phyloP scores from a whole-genome alignment of 108 stramenopile species.

The Cyclotella choctawhatcheeana region DNA sequence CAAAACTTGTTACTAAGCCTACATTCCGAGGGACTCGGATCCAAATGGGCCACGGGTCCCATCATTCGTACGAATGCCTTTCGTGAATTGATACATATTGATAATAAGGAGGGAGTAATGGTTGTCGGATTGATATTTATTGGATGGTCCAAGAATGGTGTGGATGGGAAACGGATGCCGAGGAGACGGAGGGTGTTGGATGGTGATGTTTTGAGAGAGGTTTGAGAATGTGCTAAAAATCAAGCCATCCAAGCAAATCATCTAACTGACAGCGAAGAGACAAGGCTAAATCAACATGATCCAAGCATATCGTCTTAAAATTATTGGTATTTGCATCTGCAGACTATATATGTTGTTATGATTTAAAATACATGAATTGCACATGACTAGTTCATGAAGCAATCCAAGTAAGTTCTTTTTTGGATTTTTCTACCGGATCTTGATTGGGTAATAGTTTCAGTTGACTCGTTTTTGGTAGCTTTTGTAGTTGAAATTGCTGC shows the following conservation, averaged over 20 bases:
- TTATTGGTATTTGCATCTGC: too few species aligned
- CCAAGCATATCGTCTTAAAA: too few species aligned
- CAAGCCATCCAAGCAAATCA: too few species aligned
- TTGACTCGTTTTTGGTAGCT: neutral
- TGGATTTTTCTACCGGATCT: constrained; percentile 5
- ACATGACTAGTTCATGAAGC: neutral
- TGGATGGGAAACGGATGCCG: constrained; percentile 32
- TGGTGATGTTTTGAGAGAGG: constrained; percentile 47
- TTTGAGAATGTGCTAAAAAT: too few species aligned
- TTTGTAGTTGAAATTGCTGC: neutral
- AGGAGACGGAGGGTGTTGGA: constrained; percentile 24
- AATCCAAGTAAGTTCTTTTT: constrained; percentile 1
- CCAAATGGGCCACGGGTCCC: constrained; percentile 80
- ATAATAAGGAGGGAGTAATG: constrained; percentile 55
- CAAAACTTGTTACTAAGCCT: constrained; percentile 74
- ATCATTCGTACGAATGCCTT: constrained; percentile 71
- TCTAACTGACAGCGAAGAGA: too few species aligned
- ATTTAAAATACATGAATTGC: too few species aligned
- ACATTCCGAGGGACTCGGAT: constrained; percentile 68
- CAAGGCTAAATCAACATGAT: too few species aligned
- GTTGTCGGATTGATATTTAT: constrained; percentile 80
- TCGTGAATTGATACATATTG: constrained; percentile 65
- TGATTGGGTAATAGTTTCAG: neutral
- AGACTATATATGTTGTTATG: too few species aligned
- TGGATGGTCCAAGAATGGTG: constrained; percentile 56